Base-by-base conservation (phyloP, 1,139 yeast species). In the Kodamaea sp. region DNA sequence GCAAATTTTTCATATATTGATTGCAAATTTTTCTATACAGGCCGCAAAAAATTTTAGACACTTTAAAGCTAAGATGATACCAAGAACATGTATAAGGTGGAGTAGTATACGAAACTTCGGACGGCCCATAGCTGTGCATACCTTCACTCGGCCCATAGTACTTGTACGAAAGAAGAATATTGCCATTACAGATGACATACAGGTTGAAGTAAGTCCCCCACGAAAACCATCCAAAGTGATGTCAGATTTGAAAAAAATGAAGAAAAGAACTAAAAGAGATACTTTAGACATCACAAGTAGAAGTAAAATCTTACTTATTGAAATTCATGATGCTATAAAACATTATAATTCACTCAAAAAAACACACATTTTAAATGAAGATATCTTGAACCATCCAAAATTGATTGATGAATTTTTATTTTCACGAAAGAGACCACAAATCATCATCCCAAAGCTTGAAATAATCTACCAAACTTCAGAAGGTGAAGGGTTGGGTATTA, bases 401-500 rank as follows among this genome's bases (percentile, higher is more conserved):
- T 41, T 65, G n/a, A 55, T 68, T 6, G 55, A 57, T 26, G 38
- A 45, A 10, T 69, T 62, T 36, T 45, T 63, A 25, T 60, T 53
- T 38, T 44, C 62, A 11, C 43, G 49, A 28, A 34, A 36, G 7
- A 45, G 70, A 24, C 64, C 63, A 1, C 31, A 43, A 2, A 44
- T 52, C 2, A 41, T 47, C 3, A 35, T 64, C 1, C 46, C 46
- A 1, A 47, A 49, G 8, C 55, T 68, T 1, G 57, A 54, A 9
- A 55, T 71, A 1, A 36, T 54, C 2, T 58, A 61, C 32, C 58
- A 59, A 22, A 57, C 72, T 0, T 47, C 62, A 0, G 67, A 63
- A 38, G 77, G 74, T 0, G 63, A 60, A 22, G 76, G 77, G 0
- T 34, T 70, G 3, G 75, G 63, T 0, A 36, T 71, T 7, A 47